Evolutionary conservation across 1,284 basidiomycete species (phyloP).

Genomic region (Schizopora paradoxa): DNA sequence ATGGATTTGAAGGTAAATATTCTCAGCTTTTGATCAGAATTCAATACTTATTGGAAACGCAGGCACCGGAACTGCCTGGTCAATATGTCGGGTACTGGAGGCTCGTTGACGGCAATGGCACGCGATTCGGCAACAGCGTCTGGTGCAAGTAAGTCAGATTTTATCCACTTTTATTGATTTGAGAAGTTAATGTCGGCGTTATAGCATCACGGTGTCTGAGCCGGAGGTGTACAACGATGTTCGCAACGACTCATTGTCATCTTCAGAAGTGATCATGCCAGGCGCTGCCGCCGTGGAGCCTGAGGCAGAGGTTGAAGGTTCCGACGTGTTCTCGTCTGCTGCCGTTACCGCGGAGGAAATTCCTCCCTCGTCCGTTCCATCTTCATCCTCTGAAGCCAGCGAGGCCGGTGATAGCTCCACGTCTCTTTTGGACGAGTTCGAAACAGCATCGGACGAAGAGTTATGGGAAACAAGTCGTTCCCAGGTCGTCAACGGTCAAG

Average conservation of each 20-base stretch:
- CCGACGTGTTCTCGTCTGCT: conserved; percentile 15
- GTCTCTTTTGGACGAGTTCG: conserved; percentile 32
- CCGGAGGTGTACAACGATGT: conserved; percentile 22
- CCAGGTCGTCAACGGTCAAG: conserved; percentile 32
- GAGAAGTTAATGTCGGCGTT: conserved; percentile 8
- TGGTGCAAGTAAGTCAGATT: conserved; percentile 61
- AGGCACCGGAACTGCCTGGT: conserved; percentile 71
- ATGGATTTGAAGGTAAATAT: conserved; percentile 62
- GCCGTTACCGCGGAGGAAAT: conserved; percentile 11
- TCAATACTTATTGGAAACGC: not conserved
- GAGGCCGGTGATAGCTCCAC: conserved; percentile 31
- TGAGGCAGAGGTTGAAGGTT: too few relatives aligned
- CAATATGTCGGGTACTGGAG: conserved; percentile 74
- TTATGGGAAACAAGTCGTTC: conserved; percentile 60
- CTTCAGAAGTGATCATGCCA: conserved; percentile 70
- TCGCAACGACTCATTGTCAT: conserved; percentile 43
- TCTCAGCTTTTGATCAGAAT: not conserved
- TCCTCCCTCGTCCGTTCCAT: conserved; percentile 20
- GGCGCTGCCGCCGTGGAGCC: conserved; percentile 28
- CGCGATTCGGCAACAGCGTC: conserved; percentile 69
- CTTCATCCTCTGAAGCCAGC: conserved; percentile 31
- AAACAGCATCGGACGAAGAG: conserved; percentile 43
- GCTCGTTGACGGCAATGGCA: conserved; percentile 49
- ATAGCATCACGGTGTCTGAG: conserved; percentile 62
- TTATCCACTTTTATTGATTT: conserved; percentile 14